A percentile compares a stretch with the other conserved stretches of the same genome.
Conservation (phyloP, 106 monocot genomes). For the Acorus calamus region DNA sequence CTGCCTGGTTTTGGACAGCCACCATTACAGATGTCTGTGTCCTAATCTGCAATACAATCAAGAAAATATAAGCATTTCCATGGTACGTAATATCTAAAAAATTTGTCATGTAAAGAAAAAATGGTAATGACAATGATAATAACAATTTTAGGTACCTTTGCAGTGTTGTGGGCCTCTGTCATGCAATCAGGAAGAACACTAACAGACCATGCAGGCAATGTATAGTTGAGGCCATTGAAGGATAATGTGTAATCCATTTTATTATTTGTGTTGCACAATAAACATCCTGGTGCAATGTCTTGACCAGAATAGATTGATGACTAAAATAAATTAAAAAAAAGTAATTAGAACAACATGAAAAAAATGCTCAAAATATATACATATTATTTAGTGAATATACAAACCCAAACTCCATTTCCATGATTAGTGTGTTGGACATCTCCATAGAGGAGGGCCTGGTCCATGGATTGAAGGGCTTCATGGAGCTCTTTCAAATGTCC, state of each 20-base stretch:
- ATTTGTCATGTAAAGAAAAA: neutral
- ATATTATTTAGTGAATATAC: neutral
- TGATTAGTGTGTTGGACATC: neutral
- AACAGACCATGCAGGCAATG: constrained; percentile 4
- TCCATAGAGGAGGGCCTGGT: constrained; percentile 13
- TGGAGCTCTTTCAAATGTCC: constrained; percentile 36
- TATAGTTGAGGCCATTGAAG: neutral
- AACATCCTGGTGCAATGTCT: neutral
- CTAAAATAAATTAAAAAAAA: neutral
- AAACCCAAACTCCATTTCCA: constrained; percentile 15
- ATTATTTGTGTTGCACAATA: neutral
- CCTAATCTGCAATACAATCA: no score
- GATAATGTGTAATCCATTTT: neutral
- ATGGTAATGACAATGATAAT: neutral
- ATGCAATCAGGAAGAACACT: constrained; percentile 8
- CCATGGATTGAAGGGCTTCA: constrained; percentile 18
- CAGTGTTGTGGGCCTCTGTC: constrained; percentile 4
- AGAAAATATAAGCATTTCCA: no score
- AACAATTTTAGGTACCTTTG: neutral
- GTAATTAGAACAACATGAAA: no score
- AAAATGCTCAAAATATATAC: neutral
- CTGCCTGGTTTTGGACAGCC: constrained; percentile 3
- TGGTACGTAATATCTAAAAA: neutral
- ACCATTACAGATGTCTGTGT: constrained; percentile 4
- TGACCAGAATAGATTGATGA: neutral